Evolutionary conservation across 2,329 filamentous ascomycete species (phyloP).

Genomic region (Aureobasidium lini): DNA sequence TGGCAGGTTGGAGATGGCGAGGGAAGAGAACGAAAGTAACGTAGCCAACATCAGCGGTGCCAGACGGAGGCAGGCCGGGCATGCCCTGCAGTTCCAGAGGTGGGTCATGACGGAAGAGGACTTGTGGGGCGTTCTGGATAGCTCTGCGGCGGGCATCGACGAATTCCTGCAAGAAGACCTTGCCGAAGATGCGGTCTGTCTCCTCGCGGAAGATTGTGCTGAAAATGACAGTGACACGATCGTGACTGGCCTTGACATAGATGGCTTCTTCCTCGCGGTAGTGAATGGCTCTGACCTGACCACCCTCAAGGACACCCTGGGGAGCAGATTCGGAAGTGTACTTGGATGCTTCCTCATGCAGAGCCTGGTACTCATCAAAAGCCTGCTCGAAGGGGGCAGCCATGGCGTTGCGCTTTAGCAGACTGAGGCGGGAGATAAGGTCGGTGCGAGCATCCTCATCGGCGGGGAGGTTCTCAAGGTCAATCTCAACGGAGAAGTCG

Average conservation of each 20-base stretch:
- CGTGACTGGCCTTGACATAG: constrained; percentile 95
- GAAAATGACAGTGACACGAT: constrained; percentile 98
- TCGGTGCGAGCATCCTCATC: constrained; percentile 82
- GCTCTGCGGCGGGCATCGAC: constrained; percentile 90
- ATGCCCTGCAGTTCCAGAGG: constrained; percentile 85
- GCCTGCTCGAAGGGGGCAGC: constrained; percentile 96
- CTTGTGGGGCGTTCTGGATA: constrained; percentile 96
- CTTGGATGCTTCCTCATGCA: constrained; percentile 82
- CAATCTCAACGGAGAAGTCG: constrained; percentile 88
- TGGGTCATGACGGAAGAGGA: constrained; percentile 90
- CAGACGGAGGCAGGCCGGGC: constrained; percentile 68
- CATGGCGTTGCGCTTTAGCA: constrained; percentile 98
- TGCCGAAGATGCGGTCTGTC: constrained; percentile 94
- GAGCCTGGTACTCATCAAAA: constrained; percentile 81
- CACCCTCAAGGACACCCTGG: constrained; percentile 80
- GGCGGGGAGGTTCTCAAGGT: constrained; percentile 77
- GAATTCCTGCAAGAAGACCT: constrained; percentile 98
- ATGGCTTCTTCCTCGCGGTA: constrained; percentile 99
- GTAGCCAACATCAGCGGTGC: constrained; percentile 85
- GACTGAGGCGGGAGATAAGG: constrained; percentile 75
- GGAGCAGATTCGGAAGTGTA: constrained; percentile 93
- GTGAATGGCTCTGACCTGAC: constrained; percentile 90
- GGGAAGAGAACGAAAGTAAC: constrained; percentile 98
- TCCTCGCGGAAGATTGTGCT: constrained; percentile 97
- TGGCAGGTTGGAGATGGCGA: constrained; percentile 81